Evolutionary conservation across 2,329 filamentous ascomycete genomes (phyloP).

Genomic region (Aureobasidium zeae): DNA sequence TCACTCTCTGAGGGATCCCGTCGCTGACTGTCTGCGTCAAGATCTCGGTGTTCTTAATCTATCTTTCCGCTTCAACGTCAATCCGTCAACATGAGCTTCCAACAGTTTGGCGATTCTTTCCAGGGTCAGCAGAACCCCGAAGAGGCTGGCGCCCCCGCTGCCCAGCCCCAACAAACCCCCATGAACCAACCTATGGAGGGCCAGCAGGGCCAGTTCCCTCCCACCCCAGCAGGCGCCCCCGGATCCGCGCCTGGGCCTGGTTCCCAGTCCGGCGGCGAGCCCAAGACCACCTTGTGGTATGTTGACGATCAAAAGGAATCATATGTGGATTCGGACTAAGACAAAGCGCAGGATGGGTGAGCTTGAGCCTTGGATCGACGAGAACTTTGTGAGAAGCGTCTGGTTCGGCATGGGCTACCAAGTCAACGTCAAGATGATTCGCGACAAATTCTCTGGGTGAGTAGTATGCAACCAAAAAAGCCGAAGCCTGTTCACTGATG

Average conservation of each 20-base stretch:
- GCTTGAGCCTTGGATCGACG: slow-evolving; percentile 97
- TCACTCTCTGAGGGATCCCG: not conserved
- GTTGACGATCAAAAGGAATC: slow-evolving; percentile 19
- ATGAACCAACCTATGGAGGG: slow-evolving; percentile 52
- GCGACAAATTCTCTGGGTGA: slow-evolving; percentile 97
- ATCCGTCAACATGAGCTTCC: slow-evolving; percentile 52
- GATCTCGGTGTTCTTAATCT: slow-evolving; percentile 12
- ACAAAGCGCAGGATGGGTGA: slow-evolving; percentile 77
- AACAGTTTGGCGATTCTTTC: slow-evolving; percentile 52
- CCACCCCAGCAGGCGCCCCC: slow-evolving; percentile 41
- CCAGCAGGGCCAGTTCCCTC: slow-evolving; percentile 31
- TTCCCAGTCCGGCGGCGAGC: slow-evolving; percentile 33
- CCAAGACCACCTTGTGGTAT: slow-evolving; percentile 47
- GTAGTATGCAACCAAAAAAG: no score
- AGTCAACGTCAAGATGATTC: slow-evolving; percentile 99
- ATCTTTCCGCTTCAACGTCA: slow-evolving; percentile 1
- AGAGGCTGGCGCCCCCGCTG: slow-evolving; percentile 42
- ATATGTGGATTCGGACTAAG: slow-evolving; percentile 22
- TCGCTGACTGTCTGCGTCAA: not conserved
- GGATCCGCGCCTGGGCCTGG: slow-evolving; percentile 30
- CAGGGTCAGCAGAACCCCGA: slow-evolving; percentile 49
- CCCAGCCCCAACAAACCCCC: slow-evolving; percentile 43
- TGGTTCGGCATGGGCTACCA: slow-evolving; percentile 89
- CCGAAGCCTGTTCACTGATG: no score
- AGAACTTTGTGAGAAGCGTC: slow-evolving; percentile 93